These are phyloP conservation scores for Clonostachys rhizophaga DNA, from an alignment of 2,329 filamentous ascomycete genomes.

Conservation along the genomic window DNA sequence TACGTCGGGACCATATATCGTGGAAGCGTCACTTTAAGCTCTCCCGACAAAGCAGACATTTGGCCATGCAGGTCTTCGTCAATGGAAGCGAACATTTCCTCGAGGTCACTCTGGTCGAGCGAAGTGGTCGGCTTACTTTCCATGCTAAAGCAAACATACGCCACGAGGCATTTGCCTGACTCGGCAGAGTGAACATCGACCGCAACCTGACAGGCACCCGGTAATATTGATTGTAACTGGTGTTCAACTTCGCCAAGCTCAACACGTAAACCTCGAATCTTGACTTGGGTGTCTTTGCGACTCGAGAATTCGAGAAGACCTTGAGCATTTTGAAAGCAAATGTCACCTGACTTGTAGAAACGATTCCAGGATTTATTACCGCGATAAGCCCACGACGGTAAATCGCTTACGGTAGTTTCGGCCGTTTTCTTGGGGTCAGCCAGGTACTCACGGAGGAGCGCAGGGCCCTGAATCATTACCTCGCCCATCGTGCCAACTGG, in stretches of 20 bases:
- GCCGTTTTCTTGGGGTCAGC: constrained; percentile 22
- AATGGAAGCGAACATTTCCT: constrained; percentile 3
- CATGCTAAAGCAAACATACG: constrained; percentile 1
- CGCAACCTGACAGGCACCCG: background rate
- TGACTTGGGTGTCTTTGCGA: constrained; percentile 2
- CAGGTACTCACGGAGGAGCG: constrained; percentile 41
- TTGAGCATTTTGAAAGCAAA: constrained; percentile 1
- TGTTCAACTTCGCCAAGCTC: constrained; percentile 3
- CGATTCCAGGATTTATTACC: background rate
- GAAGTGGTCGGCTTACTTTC: constrained; percentile 1
- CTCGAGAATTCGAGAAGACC: constrained; percentile 13
- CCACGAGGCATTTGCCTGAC: background rate
- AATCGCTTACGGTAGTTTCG: background rate
- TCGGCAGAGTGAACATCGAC: background rate
- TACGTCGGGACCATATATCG: constrained; percentile 7
- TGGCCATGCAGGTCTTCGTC: background rate
- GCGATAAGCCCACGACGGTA: constrained; percentile 3
- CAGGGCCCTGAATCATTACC: constrained; percentile 19
- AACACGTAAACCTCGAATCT: constrained; percentile 2
- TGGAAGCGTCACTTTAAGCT: constrained; percentile 1
- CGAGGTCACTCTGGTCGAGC: background rate
- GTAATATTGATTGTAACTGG: background rate
- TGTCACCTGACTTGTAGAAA: constrained; percentile 10
- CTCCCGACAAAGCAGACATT: background rate
- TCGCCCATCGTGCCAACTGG: constrained; percentile 16